Conservation (phyloP, 495 filamentous ascomycete genomes). For the Hypoxylon cercidicola region DNA sequence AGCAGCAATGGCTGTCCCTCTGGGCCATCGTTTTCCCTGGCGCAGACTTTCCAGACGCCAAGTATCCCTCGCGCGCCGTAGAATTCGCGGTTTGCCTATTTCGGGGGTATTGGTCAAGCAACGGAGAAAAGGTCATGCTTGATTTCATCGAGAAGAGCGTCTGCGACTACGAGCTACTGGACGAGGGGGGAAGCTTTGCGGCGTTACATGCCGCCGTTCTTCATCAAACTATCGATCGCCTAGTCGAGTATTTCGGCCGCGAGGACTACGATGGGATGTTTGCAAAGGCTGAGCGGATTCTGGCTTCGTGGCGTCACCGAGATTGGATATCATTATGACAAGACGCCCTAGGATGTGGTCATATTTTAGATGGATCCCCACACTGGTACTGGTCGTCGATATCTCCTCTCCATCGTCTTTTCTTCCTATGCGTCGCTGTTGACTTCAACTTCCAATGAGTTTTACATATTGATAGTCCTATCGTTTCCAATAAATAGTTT, state of each 20-base stretch:
- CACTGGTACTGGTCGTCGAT: neutral
- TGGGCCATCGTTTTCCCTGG: slow-evolving; percentile 40
- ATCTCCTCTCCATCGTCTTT: neutral
- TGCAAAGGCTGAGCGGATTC: slow-evolving; percentile 1
- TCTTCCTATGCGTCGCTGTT: too few species aligned
- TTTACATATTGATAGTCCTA: too few species aligned
- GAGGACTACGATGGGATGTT: neutral
- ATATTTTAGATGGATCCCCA: neutral
- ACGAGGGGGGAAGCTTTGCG: neutral
- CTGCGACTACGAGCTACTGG: neutral
- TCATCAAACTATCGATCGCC: slow-evolving; percentile 1
- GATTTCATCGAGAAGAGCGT: slow-evolving; percentile 21
- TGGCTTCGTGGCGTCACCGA: slow-evolving; percentile 3
- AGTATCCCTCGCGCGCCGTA: neutral
- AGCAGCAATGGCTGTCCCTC: slow-evolving; percentile 33
- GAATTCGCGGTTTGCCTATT: slow-evolving; percentile 27
- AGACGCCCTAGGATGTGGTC: neutral
- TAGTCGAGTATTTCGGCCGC: slow-evolving; percentile 8
- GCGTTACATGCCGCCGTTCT: slow-evolving; percentile 7
- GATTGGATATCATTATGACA: neutral
- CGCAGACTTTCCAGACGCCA: neutral
- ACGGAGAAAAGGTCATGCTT: slow-evolving; percentile 23
- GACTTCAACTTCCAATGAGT: too few species aligned
- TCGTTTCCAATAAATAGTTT: too few species aligned
- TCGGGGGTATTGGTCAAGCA: slow-evolving; percentile 33